Base-by-base conservation (phyloP, 2,329 filamentous ascomycete genomes). In the Pseudocercospora pini-densiflorae region DNA sequence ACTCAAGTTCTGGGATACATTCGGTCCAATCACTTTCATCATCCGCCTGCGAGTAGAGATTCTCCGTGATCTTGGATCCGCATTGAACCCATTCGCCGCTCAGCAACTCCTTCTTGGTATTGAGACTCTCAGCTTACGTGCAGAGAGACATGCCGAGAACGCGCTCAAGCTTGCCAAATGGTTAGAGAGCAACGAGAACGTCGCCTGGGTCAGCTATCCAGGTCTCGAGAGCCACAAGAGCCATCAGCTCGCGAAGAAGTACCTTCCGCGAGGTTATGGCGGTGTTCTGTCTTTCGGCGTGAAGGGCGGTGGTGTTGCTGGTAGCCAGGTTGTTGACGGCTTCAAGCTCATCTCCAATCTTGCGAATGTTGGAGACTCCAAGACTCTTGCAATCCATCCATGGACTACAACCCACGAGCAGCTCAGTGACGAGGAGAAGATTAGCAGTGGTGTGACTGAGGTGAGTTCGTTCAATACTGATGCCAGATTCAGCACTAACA, bases 351-450 rank as follows among this genome's bases (percentile, higher is more conserved):
- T 98, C 74, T 97, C 93, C 19, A 97, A 98, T 81, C 83, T 98
- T 72, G 95, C 95, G 65, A 99, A 99, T 78, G 94, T 98, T 29
- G 94, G 94, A 65, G 94, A 98, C 79, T 92, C 92, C 58, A 98
- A 98, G 87, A 97, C 94, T 6, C 84, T 97, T 69, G 94, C 94
- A 24, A 97, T 97, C 73, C 94, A 97, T 81, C 94, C 94, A 23
- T 97, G 93, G 92, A 92, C 90, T 5, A 97, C 94, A 2, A 98
- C 94, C 2, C 94, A 98, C 79, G 92, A 97, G 84, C 94, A 98
- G 83, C 85, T 98, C 65, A 89, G 85, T 24, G 91, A 94, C 31
- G 86, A 93, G 77, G 94, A 97, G 85, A 92, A 89, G 81, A 78
- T 86, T 60, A 89, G 83, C 77, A 94, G 92, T 23, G 94, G 94